phyloP scores from a whole-genome alignment of 441 rosid genomes.

The Caryocar brasiliense region DNA sequence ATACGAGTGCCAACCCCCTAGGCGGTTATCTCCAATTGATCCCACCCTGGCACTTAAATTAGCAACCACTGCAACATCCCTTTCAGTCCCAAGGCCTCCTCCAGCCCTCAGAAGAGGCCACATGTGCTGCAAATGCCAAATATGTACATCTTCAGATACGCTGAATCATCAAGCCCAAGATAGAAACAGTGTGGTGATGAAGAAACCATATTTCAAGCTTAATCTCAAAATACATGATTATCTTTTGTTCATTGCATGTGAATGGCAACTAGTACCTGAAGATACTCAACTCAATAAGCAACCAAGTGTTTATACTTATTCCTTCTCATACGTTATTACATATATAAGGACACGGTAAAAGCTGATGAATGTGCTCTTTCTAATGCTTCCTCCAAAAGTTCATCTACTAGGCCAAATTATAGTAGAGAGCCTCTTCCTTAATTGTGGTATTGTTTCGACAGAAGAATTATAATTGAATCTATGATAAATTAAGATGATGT shows the following conservation, averaged over 20 bases:
- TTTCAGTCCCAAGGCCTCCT: slow-evolving; percentile 55
- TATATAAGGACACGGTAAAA: not conserved
- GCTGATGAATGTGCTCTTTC: not conserved
- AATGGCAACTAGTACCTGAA: not conserved
- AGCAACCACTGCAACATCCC: slow-evolving; percentile 78
- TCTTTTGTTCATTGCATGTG: not conserved
- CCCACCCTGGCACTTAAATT: slow-evolving; percentile 88
- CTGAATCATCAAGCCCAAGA: not conserved
- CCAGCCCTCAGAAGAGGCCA: slow-evolving; percentile 90
- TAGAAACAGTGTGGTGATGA: not conserved
- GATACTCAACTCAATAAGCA: too few relatives aligned
- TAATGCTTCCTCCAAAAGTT: too few relatives aligned
- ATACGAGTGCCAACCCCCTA: slow-evolving; percentile 93
- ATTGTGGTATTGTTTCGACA: too few relatives aligned
- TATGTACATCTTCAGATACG: not conserved
- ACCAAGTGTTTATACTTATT: too few relatives aligned
- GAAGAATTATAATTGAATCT: too few relatives aligned
- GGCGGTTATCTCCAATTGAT: slow-evolving; percentile 71
- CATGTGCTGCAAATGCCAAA: slow-evolving; percentile 55
- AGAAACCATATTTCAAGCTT: too few relatives aligned
- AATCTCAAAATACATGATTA: too few relatives aligned
- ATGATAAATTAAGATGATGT: too few relatives aligned
- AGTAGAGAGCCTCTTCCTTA: too few relatives aligned
- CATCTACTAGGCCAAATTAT: too few relatives aligned
- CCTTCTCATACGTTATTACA: too few relatives aligned